Evolutionary conservation across 2,329 filamentous ascomycete species (phyloP).

Genomic region (Penicillium glabrum): DNA sequence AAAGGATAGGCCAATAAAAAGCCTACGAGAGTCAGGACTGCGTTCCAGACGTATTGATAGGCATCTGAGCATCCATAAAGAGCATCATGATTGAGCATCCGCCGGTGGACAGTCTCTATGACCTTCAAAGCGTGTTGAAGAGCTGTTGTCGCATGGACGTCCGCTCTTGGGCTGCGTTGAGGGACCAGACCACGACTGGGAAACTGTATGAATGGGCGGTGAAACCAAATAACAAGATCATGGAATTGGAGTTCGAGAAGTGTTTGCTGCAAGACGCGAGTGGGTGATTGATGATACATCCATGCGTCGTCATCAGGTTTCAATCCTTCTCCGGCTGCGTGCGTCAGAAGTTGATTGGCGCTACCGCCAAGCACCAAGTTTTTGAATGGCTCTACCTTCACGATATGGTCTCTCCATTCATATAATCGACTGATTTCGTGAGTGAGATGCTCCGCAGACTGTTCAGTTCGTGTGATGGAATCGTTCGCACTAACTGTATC

Average conservation of each 20-base stretch:
- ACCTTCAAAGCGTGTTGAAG: background rate
- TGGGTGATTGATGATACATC: background rate
- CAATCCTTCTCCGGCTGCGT: background rate
- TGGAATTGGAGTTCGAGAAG: background rate
- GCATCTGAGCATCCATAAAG: background rate
- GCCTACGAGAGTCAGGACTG: background rate
- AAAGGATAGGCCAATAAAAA: background rate
- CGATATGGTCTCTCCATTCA: background rate
- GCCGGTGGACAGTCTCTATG: background rate
- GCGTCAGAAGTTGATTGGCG: background rate
- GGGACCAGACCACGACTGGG: background rate
- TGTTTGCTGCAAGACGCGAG: background rate
- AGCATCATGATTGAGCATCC: background rate
- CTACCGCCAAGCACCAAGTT: background rate
- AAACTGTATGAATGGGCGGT: background rate
- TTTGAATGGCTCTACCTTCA: background rate
- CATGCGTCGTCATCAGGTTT: background rate
- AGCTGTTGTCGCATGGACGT: background rate
- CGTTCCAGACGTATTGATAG: background rate
- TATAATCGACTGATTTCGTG: background rate
- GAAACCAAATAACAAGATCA: background rate
- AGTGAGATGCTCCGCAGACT: background rate
- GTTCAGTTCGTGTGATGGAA: background rate
- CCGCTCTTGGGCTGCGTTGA: background rate
- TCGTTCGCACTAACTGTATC: background rate